phyloP scores from a whole-genome alignment of 192 early-diverging fungal genomes.

The Podila verticillata region DNA sequence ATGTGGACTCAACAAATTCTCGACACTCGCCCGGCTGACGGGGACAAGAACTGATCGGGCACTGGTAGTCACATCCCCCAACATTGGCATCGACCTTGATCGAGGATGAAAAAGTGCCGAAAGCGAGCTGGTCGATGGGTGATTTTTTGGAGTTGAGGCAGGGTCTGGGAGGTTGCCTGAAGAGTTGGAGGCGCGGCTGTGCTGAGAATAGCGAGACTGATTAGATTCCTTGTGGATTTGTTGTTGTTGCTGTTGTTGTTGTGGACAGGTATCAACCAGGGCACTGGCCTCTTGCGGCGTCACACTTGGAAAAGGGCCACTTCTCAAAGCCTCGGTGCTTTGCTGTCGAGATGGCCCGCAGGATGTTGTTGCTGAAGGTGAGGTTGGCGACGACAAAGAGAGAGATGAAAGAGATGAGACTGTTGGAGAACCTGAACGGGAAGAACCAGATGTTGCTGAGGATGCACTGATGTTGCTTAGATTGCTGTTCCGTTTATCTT shows the following conservation, averaged over 20 bases:
- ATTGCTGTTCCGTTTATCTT: not conserved
- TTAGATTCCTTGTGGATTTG: too few relatives aligned
- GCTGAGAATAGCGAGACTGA: too few relatives aligned
- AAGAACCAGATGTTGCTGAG: not conserved
- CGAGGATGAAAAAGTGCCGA: slow-evolving; percentile 8
- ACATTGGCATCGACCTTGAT: slow-evolving; percentile 17
- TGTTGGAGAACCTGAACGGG: not conserved
- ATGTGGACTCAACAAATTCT: not conserved
- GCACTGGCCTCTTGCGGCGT: not conserved
- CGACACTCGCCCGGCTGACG: not conserved
- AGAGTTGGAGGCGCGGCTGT: not conserved
- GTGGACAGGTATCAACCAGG: not conserved
- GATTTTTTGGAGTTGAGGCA: not conserved
- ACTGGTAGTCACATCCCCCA: not conserved
- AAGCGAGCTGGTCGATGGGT: slow-evolving; percentile 1
- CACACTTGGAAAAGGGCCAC: not conserved
- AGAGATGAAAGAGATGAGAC: slow-evolving; percentile 14
- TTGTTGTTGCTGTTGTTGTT: not conserved
- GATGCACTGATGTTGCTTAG: not conserved
- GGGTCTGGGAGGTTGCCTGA: not conserved
- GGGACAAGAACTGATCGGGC: not conserved
- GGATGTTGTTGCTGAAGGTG: not conserved
- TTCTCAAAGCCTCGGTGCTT: slow-evolving; percentile 3
- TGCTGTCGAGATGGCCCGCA: not conserved
- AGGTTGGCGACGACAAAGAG: not conserved